Evolutionary conservation across 306 rosid genomes (phyloP).

Genomic region (Aeschynomene evenia): DNA sequence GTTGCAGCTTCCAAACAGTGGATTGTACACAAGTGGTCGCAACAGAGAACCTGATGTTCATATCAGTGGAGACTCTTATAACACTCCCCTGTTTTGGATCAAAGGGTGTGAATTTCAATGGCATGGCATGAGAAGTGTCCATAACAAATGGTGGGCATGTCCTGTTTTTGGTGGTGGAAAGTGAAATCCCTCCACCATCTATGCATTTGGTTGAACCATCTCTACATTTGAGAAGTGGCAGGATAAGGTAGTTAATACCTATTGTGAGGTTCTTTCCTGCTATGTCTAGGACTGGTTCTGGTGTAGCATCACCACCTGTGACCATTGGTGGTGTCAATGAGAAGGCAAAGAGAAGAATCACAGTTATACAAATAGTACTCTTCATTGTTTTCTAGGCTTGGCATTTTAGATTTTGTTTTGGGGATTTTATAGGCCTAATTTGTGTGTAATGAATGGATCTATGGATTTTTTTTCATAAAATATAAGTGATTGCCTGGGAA

Average conservation of each 20-base stretch:
- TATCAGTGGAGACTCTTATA: conserved; percentile 29
- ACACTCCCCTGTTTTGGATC: conserved; percentile 14
- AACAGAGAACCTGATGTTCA: conserved; percentile 42
- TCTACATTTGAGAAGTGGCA: background rate
- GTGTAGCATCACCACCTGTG: background rate
- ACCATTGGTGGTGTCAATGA: background rate
- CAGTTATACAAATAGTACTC: background rate
- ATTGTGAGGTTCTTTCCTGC: background rate
- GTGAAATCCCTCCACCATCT: background rate
- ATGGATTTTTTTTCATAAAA: background rate
- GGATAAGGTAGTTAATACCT: background rate
- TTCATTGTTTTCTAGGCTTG: background rate
- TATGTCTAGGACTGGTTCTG: background rate
- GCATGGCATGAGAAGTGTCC: background rate
- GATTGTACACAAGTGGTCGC: conserved; percentile 20
- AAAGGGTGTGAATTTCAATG: background rate
- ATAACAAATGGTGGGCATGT: background rate
- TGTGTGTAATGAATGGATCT: background rate
- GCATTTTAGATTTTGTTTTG: background rate
- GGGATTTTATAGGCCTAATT: background rate
- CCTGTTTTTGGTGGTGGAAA: background rate
- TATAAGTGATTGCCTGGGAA: background rate
- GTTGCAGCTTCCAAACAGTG: background rate
- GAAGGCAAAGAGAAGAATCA: background rate
- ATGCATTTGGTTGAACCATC: too few species aligned